A percentile compares a stretch with the other conserved stretches of the same genome.
Evolutionary conservation across 805 yeast species (phyloP).

Genomic region (Lipomyces spencermartinsiae): DNA sequence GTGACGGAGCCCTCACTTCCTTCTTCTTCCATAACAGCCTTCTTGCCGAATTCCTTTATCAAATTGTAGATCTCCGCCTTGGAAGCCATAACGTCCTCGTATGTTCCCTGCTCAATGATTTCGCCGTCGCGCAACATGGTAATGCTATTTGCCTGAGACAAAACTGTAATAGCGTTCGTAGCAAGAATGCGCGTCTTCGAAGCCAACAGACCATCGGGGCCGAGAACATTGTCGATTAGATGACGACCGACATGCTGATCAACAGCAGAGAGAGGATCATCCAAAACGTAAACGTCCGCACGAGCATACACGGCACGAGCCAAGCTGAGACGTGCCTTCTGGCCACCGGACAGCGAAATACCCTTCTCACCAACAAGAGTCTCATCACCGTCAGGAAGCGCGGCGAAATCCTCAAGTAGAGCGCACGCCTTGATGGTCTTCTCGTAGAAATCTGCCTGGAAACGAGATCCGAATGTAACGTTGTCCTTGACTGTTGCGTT

Average conservation of each 20-base stretch:
- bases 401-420: slow-evolving; percentile 73
- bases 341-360: slow-evolving; percentile 95
- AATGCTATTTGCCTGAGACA: slow-evolving; percentile 74
- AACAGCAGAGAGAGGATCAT: slow-evolving; percentile 94
- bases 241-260: slow-evolving; percentile 96
- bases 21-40: slow-evolving; percentile 28
- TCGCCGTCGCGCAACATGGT: slow-evolving; percentile 64
- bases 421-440: slow-evolving; percentile 89
- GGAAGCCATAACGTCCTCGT: slow-evolving; percentile 39
- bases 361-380: slow-evolving; percentile 98
- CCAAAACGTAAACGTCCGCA: slow-evolving; percentile 88
- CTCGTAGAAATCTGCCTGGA: slow-evolving; percentile 80
- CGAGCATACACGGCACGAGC: slow-evolving; percentile 96
- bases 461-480: slow-evolving; percentile 85
- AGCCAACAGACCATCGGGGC: slow-evolving; percentile 76
- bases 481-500: slow-evolving; percentile 92
- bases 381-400: slow-evolving; percentile 85
- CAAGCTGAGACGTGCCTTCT: slow-evolving; percentile 90
- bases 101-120: slow-evolving; percentile 49
- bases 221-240: slow-evolving; percentile 79
- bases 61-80: slow-evolving; percentile 36
- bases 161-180: slow-evolving; percentile 83
- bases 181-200: slow-evolving; percentile 80
- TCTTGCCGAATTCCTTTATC: slow-evolving; percentile 41
- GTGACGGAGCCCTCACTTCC: slow-evolving; percentile 17